Percentiles rank a stretch among this genome's conserved stretches.
Conservation (phyloP, 305 asterid genomes). For the Lippia alba region DNA sequence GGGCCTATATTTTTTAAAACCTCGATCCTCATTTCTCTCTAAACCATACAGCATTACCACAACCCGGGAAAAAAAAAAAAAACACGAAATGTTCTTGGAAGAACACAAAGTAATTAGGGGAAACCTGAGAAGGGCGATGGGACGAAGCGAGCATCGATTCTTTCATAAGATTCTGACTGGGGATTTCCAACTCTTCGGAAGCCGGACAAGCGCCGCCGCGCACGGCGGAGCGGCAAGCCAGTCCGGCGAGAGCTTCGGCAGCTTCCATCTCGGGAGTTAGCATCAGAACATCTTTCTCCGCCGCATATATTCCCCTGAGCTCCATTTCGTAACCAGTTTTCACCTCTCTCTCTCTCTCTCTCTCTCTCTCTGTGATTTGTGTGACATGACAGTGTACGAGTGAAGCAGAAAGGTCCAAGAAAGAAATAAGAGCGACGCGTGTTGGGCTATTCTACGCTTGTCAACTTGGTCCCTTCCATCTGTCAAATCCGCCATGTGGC, state of each 20-base stretch:
- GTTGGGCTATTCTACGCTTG: too few relatives aligned
- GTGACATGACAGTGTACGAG: too few relatives aligned
- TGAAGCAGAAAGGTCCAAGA: too few relatives aligned
- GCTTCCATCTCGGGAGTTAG: constrained; percentile 46
- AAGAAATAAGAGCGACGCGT: too few relatives aligned
- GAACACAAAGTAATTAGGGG: background rate
- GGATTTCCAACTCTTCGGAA: constrained; percentile 11
- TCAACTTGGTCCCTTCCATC: too few relatives aligned
- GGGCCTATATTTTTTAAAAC: background rate
- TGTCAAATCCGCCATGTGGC: too few relatives aligned
- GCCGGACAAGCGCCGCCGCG: background rate
- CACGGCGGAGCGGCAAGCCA: constrained; percentile 33
- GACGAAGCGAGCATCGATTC: constrained; percentile 9
- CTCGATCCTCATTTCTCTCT: background rate
- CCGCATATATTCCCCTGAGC: background rate
- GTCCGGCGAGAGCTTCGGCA: constrained; percentile 49
- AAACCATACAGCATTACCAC: background rate
- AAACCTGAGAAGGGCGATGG: constrained; percentile 23
- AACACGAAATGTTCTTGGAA: background rate
- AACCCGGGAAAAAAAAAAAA: background rate
- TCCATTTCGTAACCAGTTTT: constrained; percentile 25
- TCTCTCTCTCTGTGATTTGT: too few relatives aligned
- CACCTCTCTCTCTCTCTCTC: background rate
- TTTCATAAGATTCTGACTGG: constrained; percentile 4
- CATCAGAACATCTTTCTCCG: constrained; percentile 18